phyloP scores from a whole-genome alignment of 352 stramenopile species.

The Peronospora tabacina region DNA sequence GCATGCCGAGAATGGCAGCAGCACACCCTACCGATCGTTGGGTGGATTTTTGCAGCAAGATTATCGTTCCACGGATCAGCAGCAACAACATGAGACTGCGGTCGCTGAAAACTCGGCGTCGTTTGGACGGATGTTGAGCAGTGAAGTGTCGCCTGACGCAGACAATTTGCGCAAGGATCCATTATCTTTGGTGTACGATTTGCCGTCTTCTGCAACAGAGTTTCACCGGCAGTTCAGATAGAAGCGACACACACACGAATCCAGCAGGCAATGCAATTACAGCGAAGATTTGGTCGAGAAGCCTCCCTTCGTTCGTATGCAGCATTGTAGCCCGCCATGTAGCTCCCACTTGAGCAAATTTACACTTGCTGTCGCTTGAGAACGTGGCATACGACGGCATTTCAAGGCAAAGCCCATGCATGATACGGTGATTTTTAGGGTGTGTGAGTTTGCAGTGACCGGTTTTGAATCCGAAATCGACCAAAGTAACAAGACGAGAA shows the following conservation, averaged over 20 bases:
- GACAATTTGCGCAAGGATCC: constrained; percentile 23
- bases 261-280: constrained; percentile 13
- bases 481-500: constrained; percentile 15
- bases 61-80: constrained; percentile 37
- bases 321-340: constrained; percentile 11
- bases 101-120: constrained; percentile 28
- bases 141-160: constrained; percentile 17
- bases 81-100: constrained; percentile 19
- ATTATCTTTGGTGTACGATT: constrained; percentile 27
- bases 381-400: constrained; percentile 4
- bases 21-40: constrained; percentile 42
- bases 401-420: background rate
- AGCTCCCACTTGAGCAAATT: constrained; percentile 15
- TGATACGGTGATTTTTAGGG: constrained; percentile 6
- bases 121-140: constrained; percentile 40
- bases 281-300: background rate
- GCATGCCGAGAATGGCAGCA: constrained; percentile 18
- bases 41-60: constrained; percentile 53
- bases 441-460: constrained; percentile 10
- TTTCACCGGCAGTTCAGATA: constrained; percentile 41
- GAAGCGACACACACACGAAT: constrained; percentile 10
- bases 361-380: constrained; percentile 8
- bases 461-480: constrained; percentile 15
- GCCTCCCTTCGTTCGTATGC: constrained; percentile 3
- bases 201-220: constrained; percentile 33